A percentile compares a stretch with the other conserved stretches of the same genome.
Evolutionary conservation across 345 rosid species (phyloP).

Genomic region (Populus euphratica): DNA sequence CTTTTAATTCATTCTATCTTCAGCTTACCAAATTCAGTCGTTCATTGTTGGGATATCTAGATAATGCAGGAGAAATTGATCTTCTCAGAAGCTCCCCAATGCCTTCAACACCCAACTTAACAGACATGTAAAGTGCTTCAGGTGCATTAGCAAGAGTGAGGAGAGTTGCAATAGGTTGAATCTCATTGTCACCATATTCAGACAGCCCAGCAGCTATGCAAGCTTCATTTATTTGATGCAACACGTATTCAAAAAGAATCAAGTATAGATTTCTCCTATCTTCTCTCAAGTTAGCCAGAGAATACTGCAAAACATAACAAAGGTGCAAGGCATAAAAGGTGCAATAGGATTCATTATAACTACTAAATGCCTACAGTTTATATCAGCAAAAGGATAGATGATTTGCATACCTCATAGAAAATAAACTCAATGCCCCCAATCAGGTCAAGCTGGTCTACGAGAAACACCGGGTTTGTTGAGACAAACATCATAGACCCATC

Average conservation of each 20-base stretch:
- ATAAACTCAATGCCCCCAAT: constrained; percentile 94
- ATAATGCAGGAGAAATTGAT: constrained; percentile 73
- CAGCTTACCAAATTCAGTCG: constrained; percentile 71
- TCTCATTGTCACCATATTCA: constrained; percentile 80
- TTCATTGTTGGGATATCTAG: constrained; percentile 80
- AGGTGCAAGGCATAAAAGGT: neutral
- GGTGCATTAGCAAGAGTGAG: constrained; percentile 90
- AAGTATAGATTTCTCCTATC: constrained; percentile 83
- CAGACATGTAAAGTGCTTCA: constrained; percentile 91
- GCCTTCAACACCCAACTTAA: constrained; percentile 93
- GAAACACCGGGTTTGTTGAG: constrained; percentile 53
- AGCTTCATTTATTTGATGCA: constrained; percentile 82
- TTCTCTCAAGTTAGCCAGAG: constrained; percentile 75
- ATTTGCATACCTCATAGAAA: constrained; percentile 67
- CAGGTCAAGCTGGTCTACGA: constrained; percentile 79
- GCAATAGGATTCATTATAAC: neutral
- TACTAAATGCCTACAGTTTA: neutral
- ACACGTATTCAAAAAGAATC: constrained; percentile 81
- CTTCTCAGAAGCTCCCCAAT: constrained; percentile 89
- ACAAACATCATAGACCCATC: constrained; percentile 40
- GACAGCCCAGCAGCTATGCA: constrained; percentile 74
- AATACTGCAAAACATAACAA: constrained; percentile 60
- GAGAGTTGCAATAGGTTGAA: constrained; percentile 71
- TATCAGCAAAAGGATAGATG: neutral
- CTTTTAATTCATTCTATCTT: neutral